Base-by-base conservation (phyloP, 441 rosid genomes). In the Euphorbia celastroides region DNA sequence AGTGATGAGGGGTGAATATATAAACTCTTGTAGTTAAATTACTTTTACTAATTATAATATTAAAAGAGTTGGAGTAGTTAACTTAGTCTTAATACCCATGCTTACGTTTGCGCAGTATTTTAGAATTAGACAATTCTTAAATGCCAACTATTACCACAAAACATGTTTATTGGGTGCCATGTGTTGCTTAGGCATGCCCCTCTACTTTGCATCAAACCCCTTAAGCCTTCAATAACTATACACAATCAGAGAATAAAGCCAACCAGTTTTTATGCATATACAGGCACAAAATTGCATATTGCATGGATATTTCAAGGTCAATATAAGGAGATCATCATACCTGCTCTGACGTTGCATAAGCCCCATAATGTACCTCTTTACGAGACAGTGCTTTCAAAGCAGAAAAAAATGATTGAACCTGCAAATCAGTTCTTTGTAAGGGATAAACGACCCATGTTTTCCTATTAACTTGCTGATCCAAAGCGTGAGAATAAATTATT, bases 331-430 rank as follows among this genome's bases (percentile, higher is more conserved):
- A 68, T 60, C 48, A 52, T 61, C 22, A 68, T 34, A 87, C 95
- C 92, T 88, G 95, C 72, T 88, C 95, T 0, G 84, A 66, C 64
- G 95, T 88, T 62, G 95, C 95, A 83, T 86, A 69, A 58, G 88
- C 86, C 61, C 95, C 95, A 57, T 88, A 88, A 60, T 88, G 89
- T 52, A 86, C 80, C 69, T 88, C 95, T 68, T 84, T 86, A 41
- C 81, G 87, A 2, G 89, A 88, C 62, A 88, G 74, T 22, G 92
- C 92, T 79, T 77, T 88, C 77, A 84, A 70, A 26, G 95, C 80
- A 70, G 95, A 70, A 82, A 82, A 84, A 77, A 88, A 88, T 60
- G 79, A 84, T 69, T 86, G 95, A 65, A 88, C 92, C 95, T 88
- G 83, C 75, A 67, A 67, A 52, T 14, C 44, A 38, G 5, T 38